Percentiles rank a stretch among this genome's conserved stretches.
phyloP scores from a whole-genome alignment of 805 yeast species.

The Schizosaccharomyces pombe region DNA sequence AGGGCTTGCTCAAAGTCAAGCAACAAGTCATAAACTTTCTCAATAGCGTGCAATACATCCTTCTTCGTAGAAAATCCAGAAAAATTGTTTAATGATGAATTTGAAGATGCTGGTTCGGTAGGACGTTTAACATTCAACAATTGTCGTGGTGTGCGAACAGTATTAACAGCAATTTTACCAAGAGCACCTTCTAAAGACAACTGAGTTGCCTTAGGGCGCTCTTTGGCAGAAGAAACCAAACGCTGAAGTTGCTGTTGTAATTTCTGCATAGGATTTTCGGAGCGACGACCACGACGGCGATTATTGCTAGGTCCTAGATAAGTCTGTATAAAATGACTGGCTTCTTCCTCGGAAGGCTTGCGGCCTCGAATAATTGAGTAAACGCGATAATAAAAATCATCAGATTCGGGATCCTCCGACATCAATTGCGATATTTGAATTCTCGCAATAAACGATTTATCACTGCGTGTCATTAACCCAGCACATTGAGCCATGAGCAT shows the following conservation, averaged over 20 bases:
- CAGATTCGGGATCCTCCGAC: slow-evolving; percentile 89
- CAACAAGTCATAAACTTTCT: slow-evolving; percentile 52
- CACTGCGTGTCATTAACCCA: slow-evolving; percentile 92
- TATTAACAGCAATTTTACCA: slow-evolving; percentile 60
- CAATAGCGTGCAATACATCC: slow-evolving; percentile 40
- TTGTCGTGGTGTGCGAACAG: slow-evolving; percentile 71
- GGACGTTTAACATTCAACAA: slow-evolving; percentile 29
- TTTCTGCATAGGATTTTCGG: slow-evolving; percentile 20
- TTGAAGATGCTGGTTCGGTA: slow-evolving; percentile 4
- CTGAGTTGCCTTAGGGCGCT: slow-evolving; percentile 44
- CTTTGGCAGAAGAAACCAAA: slow-evolving; percentile 87
- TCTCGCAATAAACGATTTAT: slow-evolving; percentile 83
- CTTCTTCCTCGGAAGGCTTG: slow-evolving; percentile 29
- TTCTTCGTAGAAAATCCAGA: neutral
- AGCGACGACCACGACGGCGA: slow-evolving; percentile 14
- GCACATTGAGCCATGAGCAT: slow-evolving; percentile 43
- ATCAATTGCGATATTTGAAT: slow-evolving; percentile 88
- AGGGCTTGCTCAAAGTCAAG: slow-evolving; percentile 56
- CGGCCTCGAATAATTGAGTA: slow-evolving; percentile 49
- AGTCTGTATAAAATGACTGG: slow-evolving; percentile 75
- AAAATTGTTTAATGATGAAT: neutral
- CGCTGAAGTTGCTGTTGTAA: slow-evolving; percentile 92
- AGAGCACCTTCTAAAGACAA: slow-evolving; percentile 55
- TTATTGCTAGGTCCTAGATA: slow-evolving; percentile 54
- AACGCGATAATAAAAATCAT: slow-evolving; percentile 89